Conservation (phyloP, 2,329 filamentous ascomycete genomes). For the Bimuria novae-zelandiae region DNA sequence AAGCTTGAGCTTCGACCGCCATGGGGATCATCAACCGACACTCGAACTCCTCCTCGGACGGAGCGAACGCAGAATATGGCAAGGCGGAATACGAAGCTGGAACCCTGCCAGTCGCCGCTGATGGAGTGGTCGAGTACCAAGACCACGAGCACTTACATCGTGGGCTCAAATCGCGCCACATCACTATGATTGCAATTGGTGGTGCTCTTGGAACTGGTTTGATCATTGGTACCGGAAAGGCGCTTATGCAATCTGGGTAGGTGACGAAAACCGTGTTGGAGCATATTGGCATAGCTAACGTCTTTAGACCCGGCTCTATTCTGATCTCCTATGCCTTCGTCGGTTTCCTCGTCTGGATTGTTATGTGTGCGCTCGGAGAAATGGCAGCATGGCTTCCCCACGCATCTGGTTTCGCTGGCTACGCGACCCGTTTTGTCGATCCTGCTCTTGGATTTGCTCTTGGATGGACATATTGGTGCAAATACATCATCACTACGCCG, state of each 20-base stretch:
- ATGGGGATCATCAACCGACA: conserved; percentile 13
- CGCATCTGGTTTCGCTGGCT: conserved; percentile 48
- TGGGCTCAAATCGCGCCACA: conserved; percentile 59
- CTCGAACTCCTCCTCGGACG: conserved; percentile 30
- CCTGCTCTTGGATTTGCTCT: conserved; percentile 48
- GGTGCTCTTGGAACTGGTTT: conserved; percentile 75
- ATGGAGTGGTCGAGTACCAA: conserved; percentile 32
- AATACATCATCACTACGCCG: conserved; percentile 82
- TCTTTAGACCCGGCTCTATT: conserved; percentile 33
- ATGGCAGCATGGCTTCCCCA: conserved; percentile 49
- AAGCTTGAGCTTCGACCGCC: background rate
- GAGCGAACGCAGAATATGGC: conserved; percentile 28
- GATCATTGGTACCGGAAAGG: conserved; percentile 67
- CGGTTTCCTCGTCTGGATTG: conserved; percentile 44
- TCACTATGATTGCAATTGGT: conserved; percentile 71
- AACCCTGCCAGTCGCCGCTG: conserved; percentile 13
- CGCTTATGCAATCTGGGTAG: conserved; percentile 53
- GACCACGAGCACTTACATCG: conserved; percentile 53
- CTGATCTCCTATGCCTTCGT: conserved; percentile 45
- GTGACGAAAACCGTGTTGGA: conserved; percentile 11
- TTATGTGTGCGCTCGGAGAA: conserved; percentile 49
- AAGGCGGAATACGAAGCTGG: conserved; percentile 30
- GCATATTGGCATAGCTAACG: conserved; percentile 18
- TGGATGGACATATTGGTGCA: conserved; percentile 60
- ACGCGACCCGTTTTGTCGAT: conserved; percentile 48